Conservation (phyloP, 345 rosid genomes). For the Adansonia digitata region DNA sequence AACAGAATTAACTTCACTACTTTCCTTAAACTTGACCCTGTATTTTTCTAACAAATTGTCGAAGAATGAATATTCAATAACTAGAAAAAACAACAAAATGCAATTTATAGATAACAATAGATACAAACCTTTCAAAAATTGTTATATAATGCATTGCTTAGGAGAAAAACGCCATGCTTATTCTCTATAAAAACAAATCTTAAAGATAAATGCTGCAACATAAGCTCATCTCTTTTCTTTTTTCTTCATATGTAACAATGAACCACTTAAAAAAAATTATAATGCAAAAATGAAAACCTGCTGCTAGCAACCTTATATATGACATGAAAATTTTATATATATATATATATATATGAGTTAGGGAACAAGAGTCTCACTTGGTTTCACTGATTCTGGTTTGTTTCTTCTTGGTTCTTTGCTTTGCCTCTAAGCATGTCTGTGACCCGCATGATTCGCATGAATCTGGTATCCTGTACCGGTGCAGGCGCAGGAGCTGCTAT, state of each 20-base stretch:
- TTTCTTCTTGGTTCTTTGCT: slow-evolving; percentile 56
- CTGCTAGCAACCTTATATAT: not conserved
- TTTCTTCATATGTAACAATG: not conserved
- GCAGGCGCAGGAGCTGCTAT: slow-evolving; percentile 19
- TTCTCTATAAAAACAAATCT: not conserved
- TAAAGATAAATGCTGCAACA: not conserved
- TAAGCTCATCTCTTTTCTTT: not conserved
- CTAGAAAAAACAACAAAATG: not conserved
- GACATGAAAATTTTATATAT: too few species aligned
- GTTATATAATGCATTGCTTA: not conserved
- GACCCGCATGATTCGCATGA: slow-evolving; percentile 92
- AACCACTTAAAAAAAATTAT: not conserved
- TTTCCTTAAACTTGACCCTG: not conserved
- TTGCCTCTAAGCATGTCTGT: slow-evolving; percentile 81
- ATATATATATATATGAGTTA: not conserved
- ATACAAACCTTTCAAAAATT: not conserved
- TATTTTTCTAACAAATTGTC: not conserved
- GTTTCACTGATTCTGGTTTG: slow-evolving; percentile 27
- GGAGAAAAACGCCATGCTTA: not conserved
- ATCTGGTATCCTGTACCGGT: slow-evolving; percentile 71
- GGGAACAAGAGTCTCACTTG: slow-evolving; percentile 4
- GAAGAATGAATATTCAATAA: not conserved
- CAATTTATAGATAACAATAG: not conserved
- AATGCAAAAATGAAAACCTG: not conserved
- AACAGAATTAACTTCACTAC: not conserved